Percentiles rank a stretch among this genome's conserved stretches.
phyloP scores from a whole-genome alignment of 1,139 yeast species.

The Petasospora fabianii region DNA sequence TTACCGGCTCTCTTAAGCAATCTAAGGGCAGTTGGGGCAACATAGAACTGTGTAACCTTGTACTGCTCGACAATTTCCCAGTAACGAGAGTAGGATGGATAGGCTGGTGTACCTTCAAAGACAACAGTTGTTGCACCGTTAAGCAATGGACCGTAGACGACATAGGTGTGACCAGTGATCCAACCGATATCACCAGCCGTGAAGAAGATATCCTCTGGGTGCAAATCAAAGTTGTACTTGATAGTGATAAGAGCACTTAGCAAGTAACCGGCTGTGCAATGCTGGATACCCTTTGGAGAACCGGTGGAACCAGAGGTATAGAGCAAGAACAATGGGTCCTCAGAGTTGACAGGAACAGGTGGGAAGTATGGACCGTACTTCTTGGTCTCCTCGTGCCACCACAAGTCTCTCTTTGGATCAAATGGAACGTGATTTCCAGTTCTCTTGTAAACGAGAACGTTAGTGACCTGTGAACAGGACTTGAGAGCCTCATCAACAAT shows the following conservation, averaged over 20 bases:
- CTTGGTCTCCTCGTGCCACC: slow-evolving; percentile 76
- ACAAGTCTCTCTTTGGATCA: slow-evolving; percentile 59
- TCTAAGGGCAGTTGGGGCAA: slow-evolving; percentile 87
- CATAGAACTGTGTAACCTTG: slow-evolving; percentile 79
- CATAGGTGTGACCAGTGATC: slow-evolving; percentile 87
- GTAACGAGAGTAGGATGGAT: slow-evolving; percentile 73
- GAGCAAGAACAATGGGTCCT: slow-evolving; percentile 89
- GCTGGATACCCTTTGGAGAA: slow-evolving; percentile 95
- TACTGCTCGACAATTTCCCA: slow-evolving; percentile 81
- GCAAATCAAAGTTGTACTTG: slow-evolving; percentile 74
- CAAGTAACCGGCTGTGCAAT: slow-evolving; percentile 76
- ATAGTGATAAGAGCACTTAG: slow-evolving; percentile 68
- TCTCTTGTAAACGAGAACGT: slow-evolving; percentile 69
- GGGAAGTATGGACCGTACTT: slow-evolving; percentile 79
- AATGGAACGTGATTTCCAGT: slow-evolving; percentile 73
- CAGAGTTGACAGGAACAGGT: slow-evolving; percentile 83
- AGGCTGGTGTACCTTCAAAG: slow-evolving; percentile 85
- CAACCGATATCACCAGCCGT: slow-evolving; percentile 90
- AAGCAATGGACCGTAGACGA: slow-evolving; percentile 75
- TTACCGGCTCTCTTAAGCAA: slow-evolving; percentile 81
- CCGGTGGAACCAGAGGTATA: slow-evolving; percentile 98
- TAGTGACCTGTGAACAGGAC: slow-evolving; percentile 62
- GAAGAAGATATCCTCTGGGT: slow-evolving; percentile 65
- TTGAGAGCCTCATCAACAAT: slow-evolving; percentile 79
- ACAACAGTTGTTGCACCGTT: slow-evolving; percentile 80